Conservation (phyloP, 139 green algal species). For the Chlorella sp. region DNA sequence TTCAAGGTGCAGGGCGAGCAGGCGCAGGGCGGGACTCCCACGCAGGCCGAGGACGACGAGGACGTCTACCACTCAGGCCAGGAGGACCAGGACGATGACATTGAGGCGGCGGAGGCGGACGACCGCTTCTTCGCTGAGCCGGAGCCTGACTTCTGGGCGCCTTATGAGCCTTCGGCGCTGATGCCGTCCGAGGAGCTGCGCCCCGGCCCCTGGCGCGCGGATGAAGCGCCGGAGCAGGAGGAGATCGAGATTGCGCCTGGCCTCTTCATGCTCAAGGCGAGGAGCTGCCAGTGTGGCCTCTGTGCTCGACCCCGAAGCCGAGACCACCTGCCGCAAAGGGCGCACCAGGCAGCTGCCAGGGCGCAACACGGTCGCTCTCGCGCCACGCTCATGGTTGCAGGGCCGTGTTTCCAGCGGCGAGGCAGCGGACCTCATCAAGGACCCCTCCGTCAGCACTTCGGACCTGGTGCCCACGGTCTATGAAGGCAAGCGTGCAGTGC, state of each 20-base stretch:
- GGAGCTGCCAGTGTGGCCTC: no score
- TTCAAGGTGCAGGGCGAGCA: background rate
- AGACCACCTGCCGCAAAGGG: no score
- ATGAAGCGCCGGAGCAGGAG: background rate
- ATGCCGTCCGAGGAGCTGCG: background rate
- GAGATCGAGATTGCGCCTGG: background rate
- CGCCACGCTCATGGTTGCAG: slow-evolving; percentile 17
- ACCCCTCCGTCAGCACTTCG: slow-evolving; percentile 24
- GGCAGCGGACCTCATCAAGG: slow-evolving; percentile 28
- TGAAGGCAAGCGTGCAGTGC: slow-evolving; percentile 31
- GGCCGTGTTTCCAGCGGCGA: slow-evolving; percentile 28
- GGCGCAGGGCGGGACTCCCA: no score
- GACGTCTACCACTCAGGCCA: background rate
- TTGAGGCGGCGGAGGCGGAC: background rate
- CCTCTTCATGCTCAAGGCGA: background rate
- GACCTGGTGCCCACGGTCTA: slow-evolving; percentile 58
- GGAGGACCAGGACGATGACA: background rate
- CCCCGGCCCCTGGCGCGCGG: no score
- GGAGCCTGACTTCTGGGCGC: background rate
- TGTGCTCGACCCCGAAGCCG: no score
- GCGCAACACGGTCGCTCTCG: no score
- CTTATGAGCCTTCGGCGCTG: background rate
- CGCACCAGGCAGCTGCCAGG: no score
- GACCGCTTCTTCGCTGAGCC: background rate
- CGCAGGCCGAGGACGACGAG: background rate